Base-by-base conservation (phyloP, 257 asterid species). In the Solanum megistacrolobum region DNA sequence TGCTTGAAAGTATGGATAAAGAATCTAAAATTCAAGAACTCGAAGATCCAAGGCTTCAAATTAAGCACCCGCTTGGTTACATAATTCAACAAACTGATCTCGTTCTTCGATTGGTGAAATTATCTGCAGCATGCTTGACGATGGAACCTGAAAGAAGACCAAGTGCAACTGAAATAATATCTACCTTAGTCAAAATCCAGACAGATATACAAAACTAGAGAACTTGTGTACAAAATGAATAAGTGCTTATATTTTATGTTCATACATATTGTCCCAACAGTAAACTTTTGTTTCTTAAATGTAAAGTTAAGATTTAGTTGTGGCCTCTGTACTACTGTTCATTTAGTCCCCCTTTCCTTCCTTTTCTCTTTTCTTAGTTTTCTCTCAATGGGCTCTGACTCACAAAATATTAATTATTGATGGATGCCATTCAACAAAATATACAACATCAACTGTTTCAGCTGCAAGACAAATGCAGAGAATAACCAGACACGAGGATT, bases 51-150 rank as follows among this genome's bases (percentile, higher is more conserved):
- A 93, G 94, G 11, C 92, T 95, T 43, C 93, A 91, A 87, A 92
- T 87, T 66, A 92, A 86, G 90, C 92, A 93, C 84, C 94, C 97
- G 9, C 95, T 92, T 38, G 98, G 96, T 25, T 94, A 87, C 87
- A 90, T 93, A 79, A 90, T 94, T 21, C 93, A 92, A 86, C 93
- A 90, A 73, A 88, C 91, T 39, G 94, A 92, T 35, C 85, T 95
- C 31, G 94, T 94, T 7, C 3, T 82, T 88, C 90, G 94, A 32
- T 38, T 95, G 89, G 52, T 92, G 76, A 91, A 89, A 89, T 68
- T 93, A n/a, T 88, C 94, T 66, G 31, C 62, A 18, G 91, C 94
- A 16, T 94, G 97, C 89, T 88, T 94, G 90, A 93, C 86, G 6
- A 85, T 9, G 29, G 92, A 94, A 38, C 94, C 97, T 9, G 87